Percentiles rank a stretch among this genome's conserved stretches.
Evolutionary conservation across 2,329 filamentous ascomycete genomes (phyloP).

Genomic region (Hymenotorrendiella dingleyae): DNA sequence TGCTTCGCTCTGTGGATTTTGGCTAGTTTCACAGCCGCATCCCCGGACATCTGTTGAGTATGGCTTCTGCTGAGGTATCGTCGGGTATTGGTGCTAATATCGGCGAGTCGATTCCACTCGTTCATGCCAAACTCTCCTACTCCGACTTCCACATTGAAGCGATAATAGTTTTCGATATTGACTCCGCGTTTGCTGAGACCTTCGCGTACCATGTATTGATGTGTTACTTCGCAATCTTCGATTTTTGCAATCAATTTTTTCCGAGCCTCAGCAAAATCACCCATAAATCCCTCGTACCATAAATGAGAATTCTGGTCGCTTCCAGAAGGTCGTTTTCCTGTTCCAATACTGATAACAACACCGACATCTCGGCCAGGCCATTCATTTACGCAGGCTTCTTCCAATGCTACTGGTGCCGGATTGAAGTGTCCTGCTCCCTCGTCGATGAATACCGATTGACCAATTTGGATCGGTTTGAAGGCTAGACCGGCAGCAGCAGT

Average conservation of each 20-base stretch:
- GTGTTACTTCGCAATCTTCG: constrained; percentile 87
- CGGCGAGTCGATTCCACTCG: constrained; percentile 88
- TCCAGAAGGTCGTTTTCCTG: constrained; percentile 70
- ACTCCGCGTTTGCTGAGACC: constrained; percentile 72
- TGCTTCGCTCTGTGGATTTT: constrained; percentile 72
- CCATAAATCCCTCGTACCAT: constrained; percentile 93
- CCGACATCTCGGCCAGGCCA: constrained; percentile 93
- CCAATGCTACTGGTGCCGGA: constrained; percentile 75
- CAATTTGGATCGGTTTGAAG: constrained; percentile 93
- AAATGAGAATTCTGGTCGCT: constrained; percentile 66
- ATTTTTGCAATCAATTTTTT: constrained; percentile 83
- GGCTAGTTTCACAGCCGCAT: constrained; percentile 73
- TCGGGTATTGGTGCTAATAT: constrained; percentile 88
- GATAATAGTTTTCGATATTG: constrained; percentile 85
- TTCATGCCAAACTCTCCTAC: constrained; percentile 99
- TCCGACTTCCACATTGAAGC: constrained; percentile 93
- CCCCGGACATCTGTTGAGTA: constrained; percentile 71
- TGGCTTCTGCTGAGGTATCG: constrained; percentile 70
- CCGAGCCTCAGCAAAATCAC: constrained; percentile 86
- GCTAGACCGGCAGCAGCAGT: constrained; percentile 86
- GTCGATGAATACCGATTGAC: constrained; percentile 89
- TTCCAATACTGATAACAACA: constrained; percentile 90
- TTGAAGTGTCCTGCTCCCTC: constrained; percentile 91
- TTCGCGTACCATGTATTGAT: constrained; percentile 77
- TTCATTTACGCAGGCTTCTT: constrained; percentile 87